Percentiles rank a stretch among this genome's conserved stretches.
phyloP scores from a whole-genome alignment of 148 eudicot species.

The Camellia japonica region DNA sequence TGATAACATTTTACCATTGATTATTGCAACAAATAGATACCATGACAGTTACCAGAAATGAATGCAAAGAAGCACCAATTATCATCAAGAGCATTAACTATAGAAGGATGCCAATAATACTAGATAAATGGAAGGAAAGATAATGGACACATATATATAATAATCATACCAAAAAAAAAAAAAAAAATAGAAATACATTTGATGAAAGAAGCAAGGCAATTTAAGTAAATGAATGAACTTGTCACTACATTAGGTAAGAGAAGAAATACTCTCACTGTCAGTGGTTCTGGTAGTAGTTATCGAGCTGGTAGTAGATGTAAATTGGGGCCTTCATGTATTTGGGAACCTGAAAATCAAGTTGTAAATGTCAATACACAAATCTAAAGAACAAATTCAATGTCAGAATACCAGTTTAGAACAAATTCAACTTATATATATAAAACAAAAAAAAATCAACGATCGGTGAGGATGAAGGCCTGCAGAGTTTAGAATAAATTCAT shows the following conservation, averaged over 20 bases:
- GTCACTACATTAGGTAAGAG: not conserved
- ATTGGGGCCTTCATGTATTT: conserved; percentile 70
- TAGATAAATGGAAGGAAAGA: not conserved
- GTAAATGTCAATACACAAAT: not conserved
- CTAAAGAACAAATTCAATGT: not conserved
- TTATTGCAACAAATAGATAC: not conserved
- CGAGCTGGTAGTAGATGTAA: conserved; percentile 60
- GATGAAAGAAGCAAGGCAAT: not conserved
- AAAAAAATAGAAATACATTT: not conserved
- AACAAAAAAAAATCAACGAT: no score
- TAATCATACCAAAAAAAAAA: not conserved
- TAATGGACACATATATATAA: not conserved
- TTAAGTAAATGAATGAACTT: not conserved
- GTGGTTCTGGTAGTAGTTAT: conserved; percentile 72
- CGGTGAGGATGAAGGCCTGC: no score
- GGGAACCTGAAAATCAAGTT: conserved; percentile 43
- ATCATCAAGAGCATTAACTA: not conserved
- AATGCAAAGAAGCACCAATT: not conserved
- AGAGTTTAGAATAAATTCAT: no score
- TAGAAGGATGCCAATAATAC: not conserved
- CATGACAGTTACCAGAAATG: conserved; percentile 3
- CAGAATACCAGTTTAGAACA: not conserved
- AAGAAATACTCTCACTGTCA: conserved; percentile 41
- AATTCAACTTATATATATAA: not conserved
- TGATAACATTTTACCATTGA: not conserved